Evolutionary conservation across 768 basidiomycete genomes (phyloP).

Genomic region (Pisolithus sp.): DNA sequence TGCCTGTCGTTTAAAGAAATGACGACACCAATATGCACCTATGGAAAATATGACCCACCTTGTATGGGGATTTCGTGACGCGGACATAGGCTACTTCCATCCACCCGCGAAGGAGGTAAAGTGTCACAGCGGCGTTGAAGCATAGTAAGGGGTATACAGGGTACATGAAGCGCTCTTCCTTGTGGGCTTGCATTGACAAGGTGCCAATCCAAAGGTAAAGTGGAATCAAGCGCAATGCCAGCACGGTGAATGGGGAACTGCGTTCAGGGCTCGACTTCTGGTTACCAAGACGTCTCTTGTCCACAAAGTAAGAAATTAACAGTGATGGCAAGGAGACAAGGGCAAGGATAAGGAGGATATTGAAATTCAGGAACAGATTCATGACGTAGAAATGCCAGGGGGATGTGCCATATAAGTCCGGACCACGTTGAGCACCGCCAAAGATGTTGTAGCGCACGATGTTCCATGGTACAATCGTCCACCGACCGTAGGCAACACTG

Average conservation of each 20-base stretch:
- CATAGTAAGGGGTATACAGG: slow-evolving; percentile 88
- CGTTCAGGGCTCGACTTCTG: slow-evolving; percentile 42
- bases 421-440: slow-evolving; percentile 69
- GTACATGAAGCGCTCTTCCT: slow-evolving; percentile 99
- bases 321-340: slow-evolving; percentile 77
- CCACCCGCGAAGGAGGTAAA: slow-evolving; percentile 86
- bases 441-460: slow-evolving; percentile 93
- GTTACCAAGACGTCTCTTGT: slow-evolving; percentile 69
- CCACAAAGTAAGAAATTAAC: slow-evolving; percentile 62
- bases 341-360: slow-evolving; percentile 75
- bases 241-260: slow-evolving; percentile 74
- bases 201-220: slow-evolving; percentile 88
- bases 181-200: slow-evolving; percentile 79
- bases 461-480: slow-evolving; percentile 83
- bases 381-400: slow-evolving; percentile 81
- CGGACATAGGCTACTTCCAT: slow-evolving; percentile 70
- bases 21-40: neutral
- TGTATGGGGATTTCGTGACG: slow-evolving; percentile 78
- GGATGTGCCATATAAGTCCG: slow-evolving; percentile 90
- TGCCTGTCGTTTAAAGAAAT: slow-evolving; percentile 43
- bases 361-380: slow-evolving; percentile 94
- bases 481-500: slow-evolving; percentile 77
- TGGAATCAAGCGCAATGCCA: slow-evolving; percentile 76
- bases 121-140: slow-evolving; percentile 87
- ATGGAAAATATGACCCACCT: slow-evolving; percentile 44